These are phyloP conservation scores for Ophiocordyceps camponoti-leonardi DNA, from an alignment of 2,329 filamentous ascomycete genomes.

Conservation along the genomic window DNA sequence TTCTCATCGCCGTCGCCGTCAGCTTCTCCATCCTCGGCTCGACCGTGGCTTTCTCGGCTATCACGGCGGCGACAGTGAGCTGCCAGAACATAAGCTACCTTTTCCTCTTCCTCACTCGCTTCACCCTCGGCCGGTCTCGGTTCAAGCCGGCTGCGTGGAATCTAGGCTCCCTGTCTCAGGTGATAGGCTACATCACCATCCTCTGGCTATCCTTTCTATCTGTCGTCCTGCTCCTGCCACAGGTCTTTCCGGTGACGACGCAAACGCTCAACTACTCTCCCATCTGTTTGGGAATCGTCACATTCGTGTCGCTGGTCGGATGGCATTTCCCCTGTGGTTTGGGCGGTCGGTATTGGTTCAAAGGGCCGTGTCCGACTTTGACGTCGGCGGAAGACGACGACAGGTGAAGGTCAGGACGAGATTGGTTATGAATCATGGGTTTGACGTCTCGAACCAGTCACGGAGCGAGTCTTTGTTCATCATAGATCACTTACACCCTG, in stretches of 20 bases:
- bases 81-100: slow-evolving; percentile 2
- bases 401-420: neutral
- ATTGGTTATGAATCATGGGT: neutral
- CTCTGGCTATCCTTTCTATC: slow-evolving; percentile 1
- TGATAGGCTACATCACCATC: neutral
- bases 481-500: no score
- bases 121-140: neutral
- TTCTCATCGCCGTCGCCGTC: neutral
- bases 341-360: slow-evolving; percentile 2
- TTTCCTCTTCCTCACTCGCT: slow-evolving; percentile 1
- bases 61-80: slow-evolving; percentile 1
- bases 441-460: neutral
- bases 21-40: slow-evolving; percentile 1
- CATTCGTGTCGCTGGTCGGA: neutral
- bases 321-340: slow-evolving; percentile 1
- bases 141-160: slow-evolving; percentile 2
- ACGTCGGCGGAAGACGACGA: neutral
- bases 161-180: neutral
- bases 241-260: slow-evolving; percentile 1
- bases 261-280: slow-evolving; percentile 1
- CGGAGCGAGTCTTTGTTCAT: no score
- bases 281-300: neutral
- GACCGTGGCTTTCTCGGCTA: slow-evolving; percentile 1
- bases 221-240: slow-evolving; percentile 1
- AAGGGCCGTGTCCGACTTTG: neutral